Evolutionary conservation across 208 protist species (phyloP), one percentile per base, ranked within the genome.

Genomic region (Strigomonas culicis): DNA sequence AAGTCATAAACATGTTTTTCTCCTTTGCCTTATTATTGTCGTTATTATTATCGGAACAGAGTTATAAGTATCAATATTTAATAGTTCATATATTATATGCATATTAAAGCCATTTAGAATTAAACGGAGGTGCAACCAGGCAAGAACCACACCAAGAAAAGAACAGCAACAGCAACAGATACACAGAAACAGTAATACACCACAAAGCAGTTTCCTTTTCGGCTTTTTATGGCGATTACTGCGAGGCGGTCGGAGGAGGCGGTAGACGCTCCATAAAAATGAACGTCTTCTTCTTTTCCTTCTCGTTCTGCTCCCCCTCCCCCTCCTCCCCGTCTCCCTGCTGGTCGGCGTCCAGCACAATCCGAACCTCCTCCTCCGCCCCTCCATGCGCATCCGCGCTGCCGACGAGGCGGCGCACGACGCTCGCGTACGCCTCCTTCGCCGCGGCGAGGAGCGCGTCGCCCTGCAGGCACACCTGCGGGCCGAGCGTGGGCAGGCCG

Each of bases 381-480:
- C 15, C 57, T 10, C 58, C 55, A 8, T 63, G 63, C 11, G 2
- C 43, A 4, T 32, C 68, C 15, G 46, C 17, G 34, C 43, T 25
- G 2, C 66, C 27, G 21, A 59, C 66, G 17, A 91, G 75, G 7
- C 60, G 55, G 21, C 7, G 39, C 4, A 88, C 39, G 56, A 92
- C 77, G 0, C 0, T 22, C n/a, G 71, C 68, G 59, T 85, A 88
- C 21, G 73, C 85, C 24, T 34, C 32, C 50, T 65, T 63, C 6
- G 86, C 82, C 7, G 39, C 53, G 22, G 74, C 34, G 49, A 90
- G 1, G 70, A 86, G 86, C 34, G 79, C 73, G 0, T 80, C 74
- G 61, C 86, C 82, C 66, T 93, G 74, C 30, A 83, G 63, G 17
- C n/a, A n/a, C n/a, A 82, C 57, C 64, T 81, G 82, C 1, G 68